Evolutionary conservation across 2,329 filamentous ascomycete species (phyloP).

Genomic region (Ophiostoma sp.): DNA sequence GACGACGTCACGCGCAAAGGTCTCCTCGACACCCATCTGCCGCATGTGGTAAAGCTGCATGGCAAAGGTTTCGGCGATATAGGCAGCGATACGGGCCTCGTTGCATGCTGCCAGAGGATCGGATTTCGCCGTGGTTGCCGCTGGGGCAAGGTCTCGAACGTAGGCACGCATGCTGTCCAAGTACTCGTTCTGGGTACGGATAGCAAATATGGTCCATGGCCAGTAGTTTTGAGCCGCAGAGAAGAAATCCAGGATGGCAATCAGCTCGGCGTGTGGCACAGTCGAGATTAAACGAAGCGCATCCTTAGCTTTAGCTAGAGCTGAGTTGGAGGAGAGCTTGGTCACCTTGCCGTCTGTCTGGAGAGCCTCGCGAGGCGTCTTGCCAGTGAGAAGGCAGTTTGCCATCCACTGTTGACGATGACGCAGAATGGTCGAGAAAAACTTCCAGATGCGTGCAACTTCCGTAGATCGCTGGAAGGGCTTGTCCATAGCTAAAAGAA

Average conservation of each 20-base stretch:
- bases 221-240: slow-evolving; percentile 86
- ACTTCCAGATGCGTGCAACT: slow-evolving; percentile 69
- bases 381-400: slow-evolving; percentile 83
- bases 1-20: slow-evolving; percentile 65
- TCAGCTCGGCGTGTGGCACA: slow-evolving; percentile 58
- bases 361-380: slow-evolving; percentile 71
- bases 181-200: slow-evolving; percentile 69
- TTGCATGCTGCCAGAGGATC: slow-evolving; percentile 54
- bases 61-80: slow-evolving; percentile 79
- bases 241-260: slow-evolving; percentile 80
- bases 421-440: slow-evolving; percentile 79
- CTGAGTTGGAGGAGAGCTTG: slow-evolving; percentile 51
- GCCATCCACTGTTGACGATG: slow-evolving; percentile 95
- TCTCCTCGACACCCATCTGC: slow-evolving; percentile 61
- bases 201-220: slow-evolving; percentile 84
- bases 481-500: slow-evolving; percentile 70
- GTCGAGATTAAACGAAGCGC: slow-evolving; percentile 60
- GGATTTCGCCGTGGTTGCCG: slow-evolving; percentile 47
- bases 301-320: slow-evolving; percentile 69
- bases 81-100: slow-evolving; percentile 68
- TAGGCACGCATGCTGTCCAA: slow-evolving; percentile 67
- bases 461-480: slow-evolving; percentile 63
- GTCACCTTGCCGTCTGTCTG: slow-evolving; percentile 49
- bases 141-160: slow-evolving; percentile 53
- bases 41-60: slow-evolving; percentile 86